phyloP scores from a whole-genome alignment of 2,329 filamentous ascomycete species.

The Trematosphaeria pertusa region DNA sequence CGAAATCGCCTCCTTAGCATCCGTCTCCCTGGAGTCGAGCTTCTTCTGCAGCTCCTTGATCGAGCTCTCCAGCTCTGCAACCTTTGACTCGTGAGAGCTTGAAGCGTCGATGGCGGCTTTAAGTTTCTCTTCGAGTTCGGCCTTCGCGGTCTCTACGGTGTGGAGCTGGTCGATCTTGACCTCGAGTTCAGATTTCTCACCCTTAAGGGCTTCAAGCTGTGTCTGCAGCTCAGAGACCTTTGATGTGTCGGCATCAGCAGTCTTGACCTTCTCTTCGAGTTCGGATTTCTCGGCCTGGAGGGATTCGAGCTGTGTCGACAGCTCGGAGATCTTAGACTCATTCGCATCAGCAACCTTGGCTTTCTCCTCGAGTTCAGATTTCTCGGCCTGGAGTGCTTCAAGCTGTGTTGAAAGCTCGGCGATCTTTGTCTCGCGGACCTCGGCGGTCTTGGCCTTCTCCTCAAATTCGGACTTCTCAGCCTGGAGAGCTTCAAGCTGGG shows the following conservation, averaged over 20 bases:
- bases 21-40: slow-evolving; percentile 3
- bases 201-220: too few relatives aligned
- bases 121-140: slow-evolving; percentile 15
- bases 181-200: too few relatives aligned
- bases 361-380: slow-evolving; percentile 17
- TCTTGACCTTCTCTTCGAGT: slow-evolving; percentile 11
- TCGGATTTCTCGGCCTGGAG: slow-evolving; percentile 25
- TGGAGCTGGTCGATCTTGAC: slow-evolving; percentile 6
- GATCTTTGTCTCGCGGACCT: slow-evolving; percentile 25
- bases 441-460: slow-evolving; percentile 25
- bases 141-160: slow-evolving; percentile 4
- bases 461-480: slow-evolving; percentile 21
- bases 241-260: neutral
- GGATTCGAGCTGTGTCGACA: slow-evolving; percentile 13
- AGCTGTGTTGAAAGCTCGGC: slow-evolving; percentile 8
- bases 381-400: slow-evolving; percentile 27
- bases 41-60: slow-evolving; percentile 7
- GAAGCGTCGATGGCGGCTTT: slow-evolving; percentile 7
- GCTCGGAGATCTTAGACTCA: slow-evolving; percentile 1
- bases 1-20: slow-evolving; percentile 5
- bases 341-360: slow-evolving; percentile 5
- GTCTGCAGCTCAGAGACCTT: neutral
- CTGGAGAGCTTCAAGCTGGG: slow-evolving; percentile 11
- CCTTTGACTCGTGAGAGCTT: neutral
- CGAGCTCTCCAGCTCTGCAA: slow-evolving; percentile 3